A percentile compares a stretch with the other conserved stretches of the same genome.
Evolutionary conservation across 371 early-diverging fungal species (phyloP).

Genomic region (Mortierella sp.): DNA sequence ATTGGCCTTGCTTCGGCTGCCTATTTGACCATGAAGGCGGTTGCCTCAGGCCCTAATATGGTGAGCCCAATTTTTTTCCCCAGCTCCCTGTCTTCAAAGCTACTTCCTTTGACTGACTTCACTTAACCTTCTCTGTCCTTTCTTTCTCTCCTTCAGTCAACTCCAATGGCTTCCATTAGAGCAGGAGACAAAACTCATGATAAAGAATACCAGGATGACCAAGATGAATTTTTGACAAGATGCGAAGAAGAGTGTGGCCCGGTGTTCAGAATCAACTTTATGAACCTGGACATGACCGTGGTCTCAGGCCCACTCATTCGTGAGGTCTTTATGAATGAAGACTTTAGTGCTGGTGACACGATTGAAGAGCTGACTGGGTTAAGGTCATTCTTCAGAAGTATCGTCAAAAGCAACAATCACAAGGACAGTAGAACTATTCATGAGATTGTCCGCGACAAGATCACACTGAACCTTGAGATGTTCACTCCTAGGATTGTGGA

Average conservation of each 20-base stretch:
- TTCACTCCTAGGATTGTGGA: constrained; percentile 42
- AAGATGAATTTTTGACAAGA: constrained; percentile 22
- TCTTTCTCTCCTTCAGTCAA: constrained; percentile 5
- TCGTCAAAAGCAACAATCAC: constrained; percentile 33
- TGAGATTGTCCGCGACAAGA: constrained; percentile 19
- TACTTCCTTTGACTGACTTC: not conserved
- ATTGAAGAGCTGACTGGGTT: constrained; percentile 27
- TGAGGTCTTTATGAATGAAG: not conserved
- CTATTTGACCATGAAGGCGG: constrained; percentile 7
- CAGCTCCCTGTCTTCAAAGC: too few relatives aligned
- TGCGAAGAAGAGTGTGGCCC: constrained; percentile 16
- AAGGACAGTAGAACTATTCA: constrained; percentile 17
- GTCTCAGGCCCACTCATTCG: constrained; percentile 28
- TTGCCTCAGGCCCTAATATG: too few relatives aligned
- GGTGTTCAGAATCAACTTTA: not conserved
- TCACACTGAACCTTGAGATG: constrained; percentile 23
- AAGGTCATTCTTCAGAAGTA: constrained; percentile 6
- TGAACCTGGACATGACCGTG: constrained; percentile 14
- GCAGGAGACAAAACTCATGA: constrained; percentile 32
- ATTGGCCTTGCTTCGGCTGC: constrained; percentile 14
- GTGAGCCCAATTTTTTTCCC: too few relatives aligned
- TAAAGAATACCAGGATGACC: constrained; percentile 25
- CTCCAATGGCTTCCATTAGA: constrained; percentile 19
- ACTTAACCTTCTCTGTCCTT: too few relatives aligned
- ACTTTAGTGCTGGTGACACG: constrained; percentile 4